A percentile compares a stretch with the other conserved stretches of the same genome.
Evolutionary conservation across 1,284 basidiomycete genomes (phyloP).

Genomic region (Ganoderma boninense): DNA sequence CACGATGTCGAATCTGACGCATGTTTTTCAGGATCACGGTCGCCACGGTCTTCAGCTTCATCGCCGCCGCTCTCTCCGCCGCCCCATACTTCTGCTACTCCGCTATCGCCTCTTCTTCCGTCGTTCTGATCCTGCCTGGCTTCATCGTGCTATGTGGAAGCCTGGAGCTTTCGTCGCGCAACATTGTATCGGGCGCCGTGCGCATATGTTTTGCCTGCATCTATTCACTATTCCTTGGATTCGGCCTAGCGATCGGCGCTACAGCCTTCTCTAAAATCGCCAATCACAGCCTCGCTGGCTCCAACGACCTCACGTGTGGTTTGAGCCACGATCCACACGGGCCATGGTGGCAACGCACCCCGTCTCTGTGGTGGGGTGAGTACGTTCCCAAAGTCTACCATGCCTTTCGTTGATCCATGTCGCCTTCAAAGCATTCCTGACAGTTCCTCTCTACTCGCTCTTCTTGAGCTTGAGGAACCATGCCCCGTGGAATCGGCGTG

Average conservation of each 20-base stretch:
- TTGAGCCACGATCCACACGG: conserved; percentile 60
- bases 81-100: conserved; percentile 85
- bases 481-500: conserved; percentile 75
- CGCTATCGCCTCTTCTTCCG: conserved; percentile 83
- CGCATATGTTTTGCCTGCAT: conserved; percentile 85
- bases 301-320: conserved; percentile 68
- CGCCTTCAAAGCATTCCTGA: conserved; percentile 69
- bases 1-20: not conserved
- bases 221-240: conserved; percentile 82
- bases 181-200: conserved; percentile 87
- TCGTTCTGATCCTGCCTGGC: conserved; percentile 89
- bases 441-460: conserved; percentile 81
- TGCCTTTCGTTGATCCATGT: not conserved
- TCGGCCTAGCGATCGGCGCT: conserved; percentile 84
- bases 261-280: conserved; percentile 71
- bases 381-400: conserved; percentile 20
- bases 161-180: conserved; percentile 82
- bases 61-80: conserved; percentile 81
- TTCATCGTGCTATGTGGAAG: conserved; percentile 85
- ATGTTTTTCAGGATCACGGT: conserved; percentile 69
- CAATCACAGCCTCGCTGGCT: conserved; percentile 52
- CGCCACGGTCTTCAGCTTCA: conserved; percentile 82
- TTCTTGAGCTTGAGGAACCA: conserved; percentile 83
- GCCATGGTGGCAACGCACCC: conserved; percentile 68
- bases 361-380: conserved; percentile 64